Base-by-base conservation (phyloP, 768 basidiomycete genomes). In the Collybia mongolica region DNA sequence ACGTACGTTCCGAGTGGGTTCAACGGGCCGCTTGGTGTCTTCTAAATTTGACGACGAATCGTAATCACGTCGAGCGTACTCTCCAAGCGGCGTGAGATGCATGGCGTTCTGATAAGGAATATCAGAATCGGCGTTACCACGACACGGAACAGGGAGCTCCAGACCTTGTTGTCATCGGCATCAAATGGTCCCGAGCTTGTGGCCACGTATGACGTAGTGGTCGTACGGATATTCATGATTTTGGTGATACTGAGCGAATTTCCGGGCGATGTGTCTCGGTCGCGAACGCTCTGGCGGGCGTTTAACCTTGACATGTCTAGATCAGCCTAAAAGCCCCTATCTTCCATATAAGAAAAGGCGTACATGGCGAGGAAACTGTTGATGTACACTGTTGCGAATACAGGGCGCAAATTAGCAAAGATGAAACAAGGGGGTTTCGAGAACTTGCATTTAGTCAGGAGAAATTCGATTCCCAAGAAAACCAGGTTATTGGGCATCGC, bases 281-380 rank as follows among this genome's bases (percentile, higher is more conserved):
- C 57, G 22, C 51, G 54, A 35, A 59, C 41, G 22, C 39, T 53
- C 37, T 52, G 32, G 22, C 61, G 61, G 23, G 61, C 59, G 23
- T 62, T 62, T 32, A 62, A 56, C 61, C 61, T 62, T 28, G 18
- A 49, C n/a, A 12, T 29, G n/a, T 20, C 14, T 26, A 24, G 45
- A 40, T 26, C 20, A 14, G 45, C 11, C n/a, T 14, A n/a, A 22
- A 28, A 3, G 19, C 15, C 28, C 38, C 14, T n/a, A n/a, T 15
- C 19, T 46, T 26, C 26, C n/a, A 26, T 3, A 24, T 19, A 17
- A 9, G 35, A 15, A 14, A 6, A 9, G 39, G 9, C 54, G 18
- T 52, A 65, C 65, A 67, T 67, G 11, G 66, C 64, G 20, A 68
- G 53, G 48, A 61, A 66, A 43, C 66, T 67, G 49, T 64, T 65